Conservation (phyloP, 2,329 filamentous ascomycete species). For the Magnaporthiopsis rhizophila region DNA sequence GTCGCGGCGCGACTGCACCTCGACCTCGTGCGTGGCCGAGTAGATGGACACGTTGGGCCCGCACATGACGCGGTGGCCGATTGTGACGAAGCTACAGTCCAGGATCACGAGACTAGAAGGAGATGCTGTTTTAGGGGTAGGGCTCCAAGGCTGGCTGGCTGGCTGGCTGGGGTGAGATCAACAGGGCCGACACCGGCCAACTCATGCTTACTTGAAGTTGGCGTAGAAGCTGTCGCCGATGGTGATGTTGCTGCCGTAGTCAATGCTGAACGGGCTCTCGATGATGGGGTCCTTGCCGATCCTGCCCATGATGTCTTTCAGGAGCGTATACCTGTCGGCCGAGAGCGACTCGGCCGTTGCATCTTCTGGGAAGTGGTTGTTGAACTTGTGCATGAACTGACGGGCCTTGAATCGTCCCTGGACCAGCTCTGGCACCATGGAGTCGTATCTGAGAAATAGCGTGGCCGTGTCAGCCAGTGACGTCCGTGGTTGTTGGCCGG, state of each 20-base stretch:
- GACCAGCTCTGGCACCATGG: slow-evolving; percentile 38
- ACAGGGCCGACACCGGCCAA: not conserved
- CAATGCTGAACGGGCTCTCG: slow-evolving; percentile 53
- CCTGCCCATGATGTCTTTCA: slow-evolving; percentile 40
- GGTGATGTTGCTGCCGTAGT: slow-evolving; percentile 59
- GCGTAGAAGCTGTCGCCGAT: slow-evolving; percentile 57
- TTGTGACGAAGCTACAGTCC: slow-evolving; percentile 46
- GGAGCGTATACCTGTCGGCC: slow-evolving; percentile 33
- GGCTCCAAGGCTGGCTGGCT: not conserved
- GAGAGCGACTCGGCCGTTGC: slow-evolving; percentile 30
- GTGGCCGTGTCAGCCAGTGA: not conserved
- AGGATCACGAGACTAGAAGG: not conserved
- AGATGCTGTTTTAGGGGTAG: no score
- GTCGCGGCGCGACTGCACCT: slow-evolving; percentile 40
- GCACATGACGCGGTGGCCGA: slow-evolving; percentile 63
- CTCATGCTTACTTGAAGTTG: slow-evolving; percentile 41
- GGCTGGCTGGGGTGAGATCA: not conserved
- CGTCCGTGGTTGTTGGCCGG: not conserved
- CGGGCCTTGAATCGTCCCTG: slow-evolving; percentile 44
- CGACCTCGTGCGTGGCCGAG: slow-evolving; percentile 63
- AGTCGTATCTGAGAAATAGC: slow-evolving; percentile 36
- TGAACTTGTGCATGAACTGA: slow-evolving; percentile 50
- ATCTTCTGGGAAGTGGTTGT: slow-evolving; percentile 49
- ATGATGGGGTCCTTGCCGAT: slow-evolving; percentile 46
- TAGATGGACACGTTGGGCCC: slow-evolving; percentile 66